Evolutionary conservation across 805 yeast genomes (phyloP).

Genomic region (Wickerhamiella parazyma): DNA sequence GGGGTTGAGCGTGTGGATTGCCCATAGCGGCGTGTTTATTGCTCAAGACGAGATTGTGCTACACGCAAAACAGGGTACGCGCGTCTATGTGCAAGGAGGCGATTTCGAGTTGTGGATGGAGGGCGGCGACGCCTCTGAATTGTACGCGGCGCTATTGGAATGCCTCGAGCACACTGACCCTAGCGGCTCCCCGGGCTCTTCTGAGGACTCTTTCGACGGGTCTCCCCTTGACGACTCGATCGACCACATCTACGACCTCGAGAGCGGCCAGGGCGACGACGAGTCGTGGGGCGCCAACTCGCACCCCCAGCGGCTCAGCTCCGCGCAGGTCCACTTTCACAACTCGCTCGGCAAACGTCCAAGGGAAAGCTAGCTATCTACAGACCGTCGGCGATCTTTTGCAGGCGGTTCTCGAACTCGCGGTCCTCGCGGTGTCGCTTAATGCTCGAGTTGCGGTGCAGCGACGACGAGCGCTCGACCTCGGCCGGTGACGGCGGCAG

Average conservation of each 20-base stretch:
- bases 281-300: slow-evolving; percentile 1
- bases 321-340: background rate
- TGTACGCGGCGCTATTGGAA: too few species aligned
- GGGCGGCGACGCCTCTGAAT: too few species aligned
- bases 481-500: slow-evolving; percentile 71
- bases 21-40: slow-evolving; percentile 16
- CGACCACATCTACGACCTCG: slow-evolving; percentile 6
- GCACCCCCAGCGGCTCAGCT: background rate
- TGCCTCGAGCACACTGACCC: too few species aligned
- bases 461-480: slow-evolving; percentile 31
- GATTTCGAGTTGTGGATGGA: slow-evolving; percentile 5
- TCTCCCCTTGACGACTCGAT: background rate
- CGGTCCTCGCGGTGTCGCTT: slow-evolving; percentile 9
- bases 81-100: slow-evolving; percentile 18
- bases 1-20: slow-evolving; percentile 20
- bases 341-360: background rate
- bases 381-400: slow-evolving; percentile 9
- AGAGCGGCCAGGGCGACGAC: slow-evolving; percentile 13
- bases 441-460: slow-evolving; percentile 31
- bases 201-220: background rate
- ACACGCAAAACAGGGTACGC: slow-evolving; percentile 20
- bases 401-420: slow-evolving; percentile 9
- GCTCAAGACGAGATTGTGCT: slow-evolving; percentile 18
- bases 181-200: too few species aligned
- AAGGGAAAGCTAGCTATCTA: background rate